Conservation (phyloP, 1,139 yeast species). For the Scheffersomyces illinoinensis region DNA sequence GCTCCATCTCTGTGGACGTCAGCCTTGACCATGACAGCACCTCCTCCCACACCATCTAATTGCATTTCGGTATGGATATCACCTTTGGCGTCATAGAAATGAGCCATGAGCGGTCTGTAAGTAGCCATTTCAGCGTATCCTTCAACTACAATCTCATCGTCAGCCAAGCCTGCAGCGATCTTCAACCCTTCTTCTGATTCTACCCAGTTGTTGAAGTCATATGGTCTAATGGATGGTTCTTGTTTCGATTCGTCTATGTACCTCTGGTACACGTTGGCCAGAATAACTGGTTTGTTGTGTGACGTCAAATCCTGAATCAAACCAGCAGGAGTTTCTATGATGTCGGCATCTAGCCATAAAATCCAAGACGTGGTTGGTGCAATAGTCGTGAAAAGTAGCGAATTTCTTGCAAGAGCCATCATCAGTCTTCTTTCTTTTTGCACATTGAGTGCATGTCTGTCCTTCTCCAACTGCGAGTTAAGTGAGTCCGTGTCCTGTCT, state of each 20-base stretch:
- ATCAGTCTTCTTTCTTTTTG: constrained; percentile 86
- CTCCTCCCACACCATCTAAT: constrained; percentile 97
- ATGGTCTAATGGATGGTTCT: constrained; percentile 71
- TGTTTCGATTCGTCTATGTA: constrained; percentile 59
- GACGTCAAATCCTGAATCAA: constrained; percentile 84
- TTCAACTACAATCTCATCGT: constrained; percentile 91
- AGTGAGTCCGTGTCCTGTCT: constrained; percentile 87
- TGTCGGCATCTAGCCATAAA: constrained; percentile 93
- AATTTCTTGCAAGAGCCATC: constrained; percentile 94
- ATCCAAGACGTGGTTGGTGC: constrained; percentile 94
- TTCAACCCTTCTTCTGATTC: constrained; percentile 85
- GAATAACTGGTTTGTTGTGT: constrained; percentile 82
- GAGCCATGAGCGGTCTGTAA: constrained; percentile 94
- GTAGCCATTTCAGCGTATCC: constrained; percentile 93
- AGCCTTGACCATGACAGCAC: constrained; percentile 92
- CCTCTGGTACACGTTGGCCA: constrained; percentile 92
- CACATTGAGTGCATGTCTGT: constrained; percentile 67
- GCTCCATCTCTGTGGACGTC: constrained; percentile 99
- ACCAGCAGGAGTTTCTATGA: constrained; percentile 81
- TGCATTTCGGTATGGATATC: constrained; percentile 66
- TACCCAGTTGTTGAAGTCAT: constrained; percentile 95
- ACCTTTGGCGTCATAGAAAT: constrained; percentile 68
- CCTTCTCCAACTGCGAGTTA: constrained; percentile 70
- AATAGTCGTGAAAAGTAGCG: constrained; percentile 83
- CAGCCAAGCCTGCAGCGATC: constrained; percentile 68